These are phyloP conservation scores for Globisporangium yorkense DNA, from an alignment of 352 stramenopile species.

Conservation along the genomic window DNA sequence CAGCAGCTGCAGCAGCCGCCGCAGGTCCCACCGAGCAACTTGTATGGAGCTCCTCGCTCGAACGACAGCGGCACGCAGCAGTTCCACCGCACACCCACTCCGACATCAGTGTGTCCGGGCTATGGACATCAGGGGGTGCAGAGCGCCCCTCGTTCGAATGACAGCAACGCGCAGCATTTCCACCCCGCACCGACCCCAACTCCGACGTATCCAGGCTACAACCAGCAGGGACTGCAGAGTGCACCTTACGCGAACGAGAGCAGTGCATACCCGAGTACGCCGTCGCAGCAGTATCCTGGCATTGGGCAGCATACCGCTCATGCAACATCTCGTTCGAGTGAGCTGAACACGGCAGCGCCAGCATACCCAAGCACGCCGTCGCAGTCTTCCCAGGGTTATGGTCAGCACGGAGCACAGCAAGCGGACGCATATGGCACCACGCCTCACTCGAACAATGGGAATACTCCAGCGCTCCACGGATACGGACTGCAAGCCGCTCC, in stretches of 20 bases:
- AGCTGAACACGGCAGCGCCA: conserved; percentile 9
- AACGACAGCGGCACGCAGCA: conserved; percentile 11
- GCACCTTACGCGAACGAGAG: conserved; percentile 8
- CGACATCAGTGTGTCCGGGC: conserved; percentile 4
- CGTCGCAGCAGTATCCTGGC: conserved; percentile 1
- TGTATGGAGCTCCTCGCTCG: conserved; percentile 10
- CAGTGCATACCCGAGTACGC: not conserved
- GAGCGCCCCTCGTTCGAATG: conserved; percentile 13
- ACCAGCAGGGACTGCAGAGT: conserved; percentile 3
- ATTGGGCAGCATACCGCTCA: conserved; percentile 8
- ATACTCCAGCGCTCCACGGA: conserved; percentile 1
- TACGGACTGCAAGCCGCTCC: conserved; percentile 8
- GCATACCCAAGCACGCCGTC: conserved; percentile 22
- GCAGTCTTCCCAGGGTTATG: conserved; percentile 14
- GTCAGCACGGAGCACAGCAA: conserved; percentile 8
- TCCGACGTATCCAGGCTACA: conserved; percentile 4
- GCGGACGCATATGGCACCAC: conserved; percentile 8
- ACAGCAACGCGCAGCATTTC: conserved; percentile 9
- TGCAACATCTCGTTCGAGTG: conserved; percentile 19
- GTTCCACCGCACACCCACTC: conserved; percentile 19
- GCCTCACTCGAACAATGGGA: conserved; percentile 4
- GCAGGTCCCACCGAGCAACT: conserved; percentile 10
- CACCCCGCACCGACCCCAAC: conserved; percentile 11
- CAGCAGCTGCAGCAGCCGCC: conserved; percentile 2
- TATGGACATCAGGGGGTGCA: conserved; percentile 1